Percentiles rank a stretch among this genome's conserved stretches.
These are phyloP conservation scores for Geosmithia flava DNA, from an alignment of 2,329 filamentous ascomycete species.

Conservation along the genomic window DNA sequence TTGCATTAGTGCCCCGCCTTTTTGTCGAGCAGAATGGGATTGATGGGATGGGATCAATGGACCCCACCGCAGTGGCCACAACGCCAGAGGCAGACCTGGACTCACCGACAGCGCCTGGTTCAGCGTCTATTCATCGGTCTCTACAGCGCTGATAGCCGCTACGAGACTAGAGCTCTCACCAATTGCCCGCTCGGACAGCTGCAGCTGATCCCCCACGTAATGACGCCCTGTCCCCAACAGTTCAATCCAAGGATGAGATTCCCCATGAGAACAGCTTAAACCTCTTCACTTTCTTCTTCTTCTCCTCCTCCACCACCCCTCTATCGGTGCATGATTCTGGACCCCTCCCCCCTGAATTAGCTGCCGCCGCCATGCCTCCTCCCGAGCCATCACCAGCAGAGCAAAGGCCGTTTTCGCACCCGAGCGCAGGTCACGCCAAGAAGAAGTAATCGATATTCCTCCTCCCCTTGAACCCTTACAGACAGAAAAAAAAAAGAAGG, in stretches of 20 bases:
- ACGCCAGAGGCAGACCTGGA: no score
- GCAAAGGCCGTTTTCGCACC: constrained; percentile 30
- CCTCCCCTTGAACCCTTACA: neutral
- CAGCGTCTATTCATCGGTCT: no score
- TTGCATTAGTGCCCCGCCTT: neutral
- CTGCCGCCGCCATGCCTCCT: constrained; percentile 23
- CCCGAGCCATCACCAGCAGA: constrained; percentile 11
- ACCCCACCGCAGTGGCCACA: neutral
- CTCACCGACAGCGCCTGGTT: no score
- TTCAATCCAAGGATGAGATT: no score
- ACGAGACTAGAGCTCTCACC: no score
- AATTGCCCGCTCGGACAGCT: no score
- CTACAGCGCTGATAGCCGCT: no score
- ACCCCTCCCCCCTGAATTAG: neutral
- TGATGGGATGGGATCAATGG: neutral
- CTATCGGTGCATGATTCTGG: neutral
- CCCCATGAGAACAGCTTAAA: no score
- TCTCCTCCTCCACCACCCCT: neutral
- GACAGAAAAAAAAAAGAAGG: no score
- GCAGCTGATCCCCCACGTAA: no score
- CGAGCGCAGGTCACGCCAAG: constrained; percentile 34
- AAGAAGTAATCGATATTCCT: constrained; percentile 28
- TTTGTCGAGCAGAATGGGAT: neutral
- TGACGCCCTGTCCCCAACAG: no score
- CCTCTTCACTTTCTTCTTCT: no score